Evolutionary conservation across 2,329 filamentous ascomycete species (phyloP).

Genomic region (Diaporthe sp.): DNA sequence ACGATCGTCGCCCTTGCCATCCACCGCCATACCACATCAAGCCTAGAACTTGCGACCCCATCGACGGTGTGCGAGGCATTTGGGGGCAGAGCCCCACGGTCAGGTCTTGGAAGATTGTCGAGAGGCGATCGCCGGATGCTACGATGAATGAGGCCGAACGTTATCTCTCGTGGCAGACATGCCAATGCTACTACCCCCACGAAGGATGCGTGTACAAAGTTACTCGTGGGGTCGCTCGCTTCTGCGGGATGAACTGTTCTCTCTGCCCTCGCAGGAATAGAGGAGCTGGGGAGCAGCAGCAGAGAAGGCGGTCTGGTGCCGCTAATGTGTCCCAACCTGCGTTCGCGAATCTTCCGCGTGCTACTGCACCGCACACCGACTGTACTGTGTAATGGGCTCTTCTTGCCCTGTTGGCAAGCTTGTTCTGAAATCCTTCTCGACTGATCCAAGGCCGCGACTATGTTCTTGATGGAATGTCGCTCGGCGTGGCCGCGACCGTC

Average conservation of each 20-base stretch:
- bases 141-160: not conserved
- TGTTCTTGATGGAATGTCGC: not conserved
- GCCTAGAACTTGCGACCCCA: slow-evolving; percentile 17
- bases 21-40: slow-evolving; percentile 18
- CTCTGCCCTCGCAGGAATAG: slow-evolving; percentile 18
- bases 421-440: slow-evolving; percentile 15
- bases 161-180: slow-evolving; percentile 24
- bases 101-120: slow-evolving; percentile 23
- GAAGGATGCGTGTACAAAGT: slow-evolving; percentile 22
- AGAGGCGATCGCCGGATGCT: slow-evolving; percentile 28
- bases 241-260: slow-evolving; percentile 25
- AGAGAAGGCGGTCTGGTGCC: slow-evolving; percentile 28
- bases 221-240: slow-evolving; percentile 24
- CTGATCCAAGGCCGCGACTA: not conserved
- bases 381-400: not conserved
- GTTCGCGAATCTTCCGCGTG: slow-evolving; percentile 13
- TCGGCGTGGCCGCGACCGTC: slow-evolving; percentile 32
- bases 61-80: slow-evolving; percentile 27
- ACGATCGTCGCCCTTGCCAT: slow-evolving; percentile 14
- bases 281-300: slow-evolving; percentile 11
- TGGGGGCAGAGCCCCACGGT: slow-evolving; percentile 6
- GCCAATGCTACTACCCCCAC: slow-evolving; percentile 27
- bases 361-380: slow-evolving; percentile 15
- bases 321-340: slow-evolving; percentile 21
- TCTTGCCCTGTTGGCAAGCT: slow-evolving; percentile 8